Evolutionary conservation across 1,139 yeast genomes (phyloP).

Genomic region (Hanseniaspora sp.): DNA sequence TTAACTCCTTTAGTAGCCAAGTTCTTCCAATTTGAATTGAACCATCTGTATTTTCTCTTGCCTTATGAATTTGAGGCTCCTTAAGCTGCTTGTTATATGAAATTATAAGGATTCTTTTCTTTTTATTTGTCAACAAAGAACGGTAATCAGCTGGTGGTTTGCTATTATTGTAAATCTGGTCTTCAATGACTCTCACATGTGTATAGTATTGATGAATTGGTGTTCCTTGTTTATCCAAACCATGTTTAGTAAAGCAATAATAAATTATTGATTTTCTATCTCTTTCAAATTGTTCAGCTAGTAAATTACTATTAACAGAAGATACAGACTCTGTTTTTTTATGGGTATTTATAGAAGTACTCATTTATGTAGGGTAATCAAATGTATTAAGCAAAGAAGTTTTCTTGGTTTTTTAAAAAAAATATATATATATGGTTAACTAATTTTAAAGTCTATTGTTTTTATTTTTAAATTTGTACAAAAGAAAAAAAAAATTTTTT

Average conservation of each 20-base stretch:
- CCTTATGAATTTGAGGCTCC: constrained; percentile 69
- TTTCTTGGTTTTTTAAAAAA: neutral
- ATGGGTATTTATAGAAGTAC: neutral
- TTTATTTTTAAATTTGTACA: too few species aligned
- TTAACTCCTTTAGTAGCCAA: constrained; percentile 75
- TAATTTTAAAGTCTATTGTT: too few species aligned
- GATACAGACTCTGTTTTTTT: constrained; percentile 12
- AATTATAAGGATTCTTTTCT: constrained; percentile 38
- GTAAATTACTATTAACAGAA: constrained; percentile 29
- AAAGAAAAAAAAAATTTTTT: too few species aligned
- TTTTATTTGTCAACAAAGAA: constrained; percentile 34
- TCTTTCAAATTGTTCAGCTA: constrained; percentile 43
- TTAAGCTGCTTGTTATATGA: constrained; percentile 45
- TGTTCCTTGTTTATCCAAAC: constrained; percentile 30
- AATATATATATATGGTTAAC: too few species aligned
- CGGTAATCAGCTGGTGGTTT: constrained; percentile 34
- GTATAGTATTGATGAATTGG: constrained; percentile 44
- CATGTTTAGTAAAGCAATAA: constrained; percentile 36
- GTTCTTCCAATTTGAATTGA: constrained; percentile 83
- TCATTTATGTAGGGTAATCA: neutral
- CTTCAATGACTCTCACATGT: constrained; percentile 49
- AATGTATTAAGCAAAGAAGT: too few species aligned
- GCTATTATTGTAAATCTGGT: constrained; percentile 37
- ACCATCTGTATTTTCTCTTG: constrained; percentile 65
- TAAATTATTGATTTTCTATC: constrained; percentile 38